Percentiles rank a stretch among this genome's conserved stretches.
phyloP scores from a whole-genome alignment of 306 rosid species.

The Dryas drummondii region DNA sequence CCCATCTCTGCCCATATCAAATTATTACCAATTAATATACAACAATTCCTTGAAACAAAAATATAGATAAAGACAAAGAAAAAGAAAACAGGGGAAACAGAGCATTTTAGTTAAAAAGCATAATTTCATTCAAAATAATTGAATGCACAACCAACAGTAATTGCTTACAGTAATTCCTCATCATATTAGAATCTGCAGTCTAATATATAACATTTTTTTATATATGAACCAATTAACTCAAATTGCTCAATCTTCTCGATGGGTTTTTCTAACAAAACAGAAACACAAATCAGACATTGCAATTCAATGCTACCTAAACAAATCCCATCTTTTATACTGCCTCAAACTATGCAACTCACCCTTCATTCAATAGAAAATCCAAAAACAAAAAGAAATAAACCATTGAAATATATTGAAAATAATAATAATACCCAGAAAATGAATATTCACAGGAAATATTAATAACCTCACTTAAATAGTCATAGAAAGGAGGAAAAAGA shows the following conservation, averaged over 20 bases:
- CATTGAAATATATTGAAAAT: not conserved
- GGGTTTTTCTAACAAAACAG: not conserved
- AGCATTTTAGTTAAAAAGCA: too few relatives aligned
- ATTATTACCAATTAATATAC: not conserved
- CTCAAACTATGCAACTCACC: slow-evolving; percentile 10
- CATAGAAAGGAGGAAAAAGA: not conserved
- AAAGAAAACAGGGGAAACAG: too few relatives aligned
- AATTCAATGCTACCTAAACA: not conserved
- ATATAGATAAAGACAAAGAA: too few relatives aligned
- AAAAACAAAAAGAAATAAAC: slow-evolving; percentile 10
- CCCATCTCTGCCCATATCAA: slow-evolving; percentile 65
- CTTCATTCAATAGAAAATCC: slow-evolving; percentile 19
- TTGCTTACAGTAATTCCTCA: not conserved
- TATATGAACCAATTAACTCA: not conserved
- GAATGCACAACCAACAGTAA: too few relatives aligned
- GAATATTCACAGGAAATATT: not conserved
- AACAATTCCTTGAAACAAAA: not conserved
- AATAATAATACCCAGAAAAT: not conserved
- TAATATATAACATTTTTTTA: not conserved
- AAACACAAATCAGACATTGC: not conserved
- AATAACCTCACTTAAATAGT: not conserved
- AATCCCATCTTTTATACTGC: slow-evolving; percentile 2
- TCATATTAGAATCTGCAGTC: not conserved
- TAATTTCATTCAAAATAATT: too few relatives aligned
- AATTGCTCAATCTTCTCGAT: not conserved